These are phyloP conservation scores for Saccharomycopsis sp. DNA, from an alignment of 805 yeast genomes.

Conservation along the genomic window DNA sequence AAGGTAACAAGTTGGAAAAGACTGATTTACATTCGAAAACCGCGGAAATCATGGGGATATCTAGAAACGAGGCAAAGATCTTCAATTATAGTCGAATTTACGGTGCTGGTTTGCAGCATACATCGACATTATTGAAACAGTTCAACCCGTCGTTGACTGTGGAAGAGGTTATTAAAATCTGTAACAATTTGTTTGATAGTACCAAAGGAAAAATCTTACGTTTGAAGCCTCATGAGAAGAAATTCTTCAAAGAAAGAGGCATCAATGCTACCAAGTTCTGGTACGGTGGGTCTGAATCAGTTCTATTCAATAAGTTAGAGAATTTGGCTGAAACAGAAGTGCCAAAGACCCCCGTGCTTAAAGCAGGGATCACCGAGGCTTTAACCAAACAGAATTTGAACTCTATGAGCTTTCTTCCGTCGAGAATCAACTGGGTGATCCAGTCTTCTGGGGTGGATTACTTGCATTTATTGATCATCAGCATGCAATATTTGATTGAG, in stretches of 20 bases:
- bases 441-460: constrained; percentile 98
- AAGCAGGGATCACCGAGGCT: constrained; percentile 90
- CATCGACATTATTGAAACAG: constrained; percentile 73
- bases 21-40: constrained; percentile 96
- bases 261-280: constrained; percentile 39
- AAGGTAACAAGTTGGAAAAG: constrained; percentile 85
- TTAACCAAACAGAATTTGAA: constrained; percentile 59
- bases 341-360: constrained; percentile 87
- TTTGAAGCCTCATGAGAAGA: constrained; percentile 28
- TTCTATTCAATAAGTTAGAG: constrained; percentile 85
- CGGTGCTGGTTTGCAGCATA: constrained; percentile 94
- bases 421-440: constrained; percentile 95
- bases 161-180: constrained; percentile 56
- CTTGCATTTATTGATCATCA: constrained; percentile 71
- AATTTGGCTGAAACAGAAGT: constrained; percentile 71
- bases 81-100: constrained; percentile 96
- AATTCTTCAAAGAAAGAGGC: constrained; percentile 20
- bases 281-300: constrained; percentile 91
- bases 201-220: constrained; percentile 63
- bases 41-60: constrained; percentile 81
- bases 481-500: constrained; percentile 77
- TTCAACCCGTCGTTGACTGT: constrained; percentile 70
- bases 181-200: constrained; percentile 61
- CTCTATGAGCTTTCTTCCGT: constrained; percentile 66
- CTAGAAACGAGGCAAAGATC: constrained; percentile 86